A percentile compares a stretch with the other conserved stretches of the same genome.
Conservation (phyloP, 2,329 filamentous ascomycete species). For the Aquanectria penicillioides region DNA sequence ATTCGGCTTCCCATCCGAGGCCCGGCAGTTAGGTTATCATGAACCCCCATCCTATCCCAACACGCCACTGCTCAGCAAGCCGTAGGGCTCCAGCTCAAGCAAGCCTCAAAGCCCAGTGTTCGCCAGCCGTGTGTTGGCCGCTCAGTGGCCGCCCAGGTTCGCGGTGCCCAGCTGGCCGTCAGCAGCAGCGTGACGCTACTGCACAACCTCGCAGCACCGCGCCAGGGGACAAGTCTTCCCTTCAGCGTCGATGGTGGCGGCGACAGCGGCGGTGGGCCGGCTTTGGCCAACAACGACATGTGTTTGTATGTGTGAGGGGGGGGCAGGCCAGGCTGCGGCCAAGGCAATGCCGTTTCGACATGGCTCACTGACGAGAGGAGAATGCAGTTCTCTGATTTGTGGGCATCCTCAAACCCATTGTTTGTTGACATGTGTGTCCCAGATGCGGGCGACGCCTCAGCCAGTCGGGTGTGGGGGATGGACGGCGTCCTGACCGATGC, state of each 20-base stretch:
- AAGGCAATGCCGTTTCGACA: background rate
- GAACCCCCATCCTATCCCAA: background rate
- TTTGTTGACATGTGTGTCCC: constrained; percentile 22
- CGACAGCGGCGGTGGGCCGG: no score
- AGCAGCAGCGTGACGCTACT: constrained; percentile 35
- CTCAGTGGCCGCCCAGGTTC: constrained; percentile 30
- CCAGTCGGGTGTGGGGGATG: constrained; percentile 22
- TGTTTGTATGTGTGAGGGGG: no score
- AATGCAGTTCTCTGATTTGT: constrained; percentile 1
- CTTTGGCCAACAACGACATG: no score
- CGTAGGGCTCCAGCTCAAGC: constrained; percentile 23
- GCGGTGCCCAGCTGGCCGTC: constrained; percentile 14
- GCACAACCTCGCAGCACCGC: constrained; percentile 25
- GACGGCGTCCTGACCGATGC: constrained; percentile 24
- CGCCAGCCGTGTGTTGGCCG: constrained; percentile 38
- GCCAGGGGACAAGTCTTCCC: constrained; percentile 22
- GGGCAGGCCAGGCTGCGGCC: background rate
- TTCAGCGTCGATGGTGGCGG: constrained; percentile 2
- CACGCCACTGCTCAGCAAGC: background rate
- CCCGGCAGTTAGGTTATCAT: constrained; percentile 3
- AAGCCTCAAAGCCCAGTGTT: constrained; percentile 21
- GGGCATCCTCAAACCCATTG: background rate
- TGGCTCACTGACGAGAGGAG: background rate
- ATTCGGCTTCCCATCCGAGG: background rate
- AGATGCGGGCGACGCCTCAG: constrained; percentile 19